Conservation (phyloP, 1,284 basidiomycete species). For the Cryptococcus sp. region DNA sequence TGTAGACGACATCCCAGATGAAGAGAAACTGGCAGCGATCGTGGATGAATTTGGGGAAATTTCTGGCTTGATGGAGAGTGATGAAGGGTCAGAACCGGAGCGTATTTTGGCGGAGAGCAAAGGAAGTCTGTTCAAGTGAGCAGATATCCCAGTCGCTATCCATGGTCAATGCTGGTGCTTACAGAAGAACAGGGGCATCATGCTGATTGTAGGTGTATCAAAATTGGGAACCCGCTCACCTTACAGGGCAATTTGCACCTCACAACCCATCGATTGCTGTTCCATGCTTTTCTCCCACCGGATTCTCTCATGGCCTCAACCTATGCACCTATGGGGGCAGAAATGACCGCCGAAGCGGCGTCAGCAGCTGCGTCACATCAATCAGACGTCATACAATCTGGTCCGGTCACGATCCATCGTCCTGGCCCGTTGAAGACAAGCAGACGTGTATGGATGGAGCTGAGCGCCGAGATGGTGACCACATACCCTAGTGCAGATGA, state of each 20-base stretch:
- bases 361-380: slow-evolving; percentile 12
- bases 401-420: slow-evolving; percentile 60
- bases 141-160: slow-evolving; percentile 13
- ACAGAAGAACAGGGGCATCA: slow-evolving; percentile 51
- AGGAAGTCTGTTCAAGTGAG: slow-evolving; percentile 51
- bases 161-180: not conserved
- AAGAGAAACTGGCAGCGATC: slow-evolving; percentile 48
- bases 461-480: slow-evolving; percentile 64
- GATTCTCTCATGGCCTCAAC: slow-evolving; percentile 29
- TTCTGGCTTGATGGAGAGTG: slow-evolving; percentile 56
- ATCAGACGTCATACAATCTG: slow-evolving; percentile 57
- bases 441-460: slow-evolving; percentile 66
- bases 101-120: slow-evolving; percentile 61
- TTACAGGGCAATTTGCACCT: slow-evolving; percentile 64
- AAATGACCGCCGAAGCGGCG: slow-evolving; percentile 26
- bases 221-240: slow-evolving; percentile 10
- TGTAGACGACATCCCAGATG: slow-evolving; percentile 29
- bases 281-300: slow-evolving; percentile 65
- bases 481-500: slow-evolving; percentile 62
- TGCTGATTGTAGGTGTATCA: slow-evolving; percentile 55
- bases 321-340: slow-evolving; percentile 24
- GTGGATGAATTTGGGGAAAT: slow-evolving; percentile 51
- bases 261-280: slow-evolving; percentile 65
- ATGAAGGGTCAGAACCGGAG: slow-evolving; percentile 58
- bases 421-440: slow-evolving; percentile 51